Conservation (phyloP, 164 flowering plant genomes). For the Paratinospora sagittata region DNA sequence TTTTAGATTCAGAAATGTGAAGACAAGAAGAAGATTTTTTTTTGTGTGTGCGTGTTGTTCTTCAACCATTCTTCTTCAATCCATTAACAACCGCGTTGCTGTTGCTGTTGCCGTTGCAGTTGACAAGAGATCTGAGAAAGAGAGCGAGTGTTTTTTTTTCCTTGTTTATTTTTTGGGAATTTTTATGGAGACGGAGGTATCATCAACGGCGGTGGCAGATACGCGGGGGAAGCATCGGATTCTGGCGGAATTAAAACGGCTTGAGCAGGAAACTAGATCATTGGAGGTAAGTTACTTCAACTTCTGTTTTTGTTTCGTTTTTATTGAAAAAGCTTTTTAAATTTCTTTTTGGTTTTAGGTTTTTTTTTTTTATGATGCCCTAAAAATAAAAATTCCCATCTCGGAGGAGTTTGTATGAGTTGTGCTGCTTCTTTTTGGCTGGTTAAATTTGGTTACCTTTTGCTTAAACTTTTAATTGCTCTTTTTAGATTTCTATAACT, state of each 20-base stretch:
- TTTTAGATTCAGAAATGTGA: not conserved
- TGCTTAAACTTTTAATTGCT: not conserved
- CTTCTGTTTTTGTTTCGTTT: not conserved
- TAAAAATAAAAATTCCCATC: not conserved
- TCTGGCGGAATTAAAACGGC: constrained; percentile 73
- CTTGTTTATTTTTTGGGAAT: not conserved
- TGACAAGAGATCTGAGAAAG: not conserved
- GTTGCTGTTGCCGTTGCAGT: no score
- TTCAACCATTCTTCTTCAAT: not conserved
- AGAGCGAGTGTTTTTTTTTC: not conserved
- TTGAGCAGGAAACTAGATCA: constrained; percentile 72
- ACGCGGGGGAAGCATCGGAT: constrained; percentile 78
- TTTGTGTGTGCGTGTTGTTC: no score
- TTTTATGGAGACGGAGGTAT: constrained; percentile 13
- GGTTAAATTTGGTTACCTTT: not conserved
- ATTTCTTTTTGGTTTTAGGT: not conserved
- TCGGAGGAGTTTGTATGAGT: no score
- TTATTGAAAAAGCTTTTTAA: not conserved
- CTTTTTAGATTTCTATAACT: not conserved
- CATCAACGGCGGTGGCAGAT: constrained; percentile 30
- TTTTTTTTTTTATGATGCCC: not conserved
- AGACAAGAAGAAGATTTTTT: not conserved
- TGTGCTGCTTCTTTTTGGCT: not conserved
- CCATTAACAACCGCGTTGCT: not conserved
- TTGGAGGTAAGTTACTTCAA: constrained; percentile 46